Evolutionary conservation across 768 basidiomycete genomes (phyloP), one percentile per base, ranked within the genome.

Genomic region (Pleurotus eryngii): DNA sequence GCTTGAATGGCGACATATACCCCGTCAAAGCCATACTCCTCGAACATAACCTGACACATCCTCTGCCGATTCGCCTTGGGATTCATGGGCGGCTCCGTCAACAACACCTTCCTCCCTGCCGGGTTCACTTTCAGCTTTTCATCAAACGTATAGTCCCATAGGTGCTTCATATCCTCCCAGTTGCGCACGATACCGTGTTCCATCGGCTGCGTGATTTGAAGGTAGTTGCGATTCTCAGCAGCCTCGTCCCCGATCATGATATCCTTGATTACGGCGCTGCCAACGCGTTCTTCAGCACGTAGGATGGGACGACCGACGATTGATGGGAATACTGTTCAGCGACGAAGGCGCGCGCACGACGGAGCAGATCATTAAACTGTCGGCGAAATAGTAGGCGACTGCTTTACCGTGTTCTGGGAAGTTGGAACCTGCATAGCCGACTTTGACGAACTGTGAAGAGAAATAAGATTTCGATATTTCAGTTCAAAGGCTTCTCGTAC

Each of bases 51-150:
- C 72, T 98, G 89, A 57, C 87, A 89, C 95, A 99, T 98, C 70
- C 82, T 78, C 72, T 95, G 87, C 65, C 97, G 74, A 73, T 99
- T 98, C 61, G 74, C 87, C 68, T 87, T 92, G 3, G 97, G 97
- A 73, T 99, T 98, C 97, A 98, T 98, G 26, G 97, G 97, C 14
- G 97, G 97, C 72, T 99, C 97, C 0, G 97, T 99, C 65, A 99
- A 80, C 60, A 99, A 73, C 39, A 99, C 82, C 75, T 98, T 99
- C 60, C 84, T 79, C 0, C 93, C 97, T 22, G 78, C 76, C 43
- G 95, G 87, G 66, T 98, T 88, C 61, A 98, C 79, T 67, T 85
- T 82, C 63, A 99, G 83, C 76, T 98, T 98, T 77, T 97, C 94
- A 64, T 92, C 78, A 70, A 99, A 99, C 0, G 97, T 99, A 73